Evolutionary conservation across 495 filamentous ascomycete genomes (phyloP), one percentile per base, ranked within the genome.

Genomic region (Penicillium ochrochloron): DNA sequence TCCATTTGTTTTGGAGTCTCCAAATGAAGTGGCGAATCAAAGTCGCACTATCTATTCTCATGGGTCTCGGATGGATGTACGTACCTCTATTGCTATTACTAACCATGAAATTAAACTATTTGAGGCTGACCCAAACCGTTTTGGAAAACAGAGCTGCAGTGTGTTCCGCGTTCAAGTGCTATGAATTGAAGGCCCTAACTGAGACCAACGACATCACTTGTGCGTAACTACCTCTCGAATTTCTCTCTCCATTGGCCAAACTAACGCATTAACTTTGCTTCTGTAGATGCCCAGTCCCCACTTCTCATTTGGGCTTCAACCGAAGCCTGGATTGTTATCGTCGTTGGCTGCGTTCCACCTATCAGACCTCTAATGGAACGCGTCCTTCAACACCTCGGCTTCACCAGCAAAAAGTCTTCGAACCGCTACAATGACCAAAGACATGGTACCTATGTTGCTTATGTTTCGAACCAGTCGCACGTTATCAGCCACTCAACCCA

Each of bases 231-330:
- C 37, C 34, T 7, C 42, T 25, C 15, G 44, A 2, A 19, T 23
- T 19, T 33, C 19, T 21, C 10, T 6, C 9, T 19, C 12, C 34
- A 14, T 56, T 23, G 31, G 19, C 34, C 23, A 25, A 48, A 17
- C 37, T 50, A 51, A 33, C 51, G 23, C 46, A 15, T 17, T 29
- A 27, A n/a, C 3, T 54, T 19, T n/a, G 46, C 33, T 12, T 10
- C 27, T 34, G 62, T 46, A 66, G 66, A 65, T 37, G 63, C 62
- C n/a, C 67, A 65, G 57, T 39, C 70, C 25, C 42, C 39, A 42
- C 70, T 75, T n/a, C 52, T 73, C 37, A 69, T 73, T 51, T 75
- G 72, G 72, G 70, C 64, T 12, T 66, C 62, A 5, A 71, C 70
- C 4, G 72, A 75, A 65, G 46, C 56, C 17, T 75, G 72, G 72